Evolutionary conservation across 768 basidiomycete genomes (phyloP), one percentile per base, ranked within the genome.

Genomic region (Trametes cingulata): DNA sequence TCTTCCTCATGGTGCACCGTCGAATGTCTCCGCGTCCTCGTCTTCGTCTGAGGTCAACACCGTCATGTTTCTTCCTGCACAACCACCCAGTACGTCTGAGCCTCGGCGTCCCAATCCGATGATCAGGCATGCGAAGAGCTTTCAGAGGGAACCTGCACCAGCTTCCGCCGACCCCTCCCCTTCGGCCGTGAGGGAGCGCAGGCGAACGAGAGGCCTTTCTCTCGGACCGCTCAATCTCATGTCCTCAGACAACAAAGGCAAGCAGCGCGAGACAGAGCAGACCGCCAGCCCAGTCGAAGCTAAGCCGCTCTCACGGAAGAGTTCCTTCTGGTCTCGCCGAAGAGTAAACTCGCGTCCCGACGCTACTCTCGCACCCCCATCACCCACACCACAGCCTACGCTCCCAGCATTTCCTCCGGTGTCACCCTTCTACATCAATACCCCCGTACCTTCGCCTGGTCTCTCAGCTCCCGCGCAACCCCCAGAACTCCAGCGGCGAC

Each of bases 271-370:
- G 45, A 71, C 71, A 19, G 74, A 72, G 40, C 65, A 61, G 19
- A 61, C 71, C 63, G 40, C 65, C 27, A 61, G 52, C 25, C 58
- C 73, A 6, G 71, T 69, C 6, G 61, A 73, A 19, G 70, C 78
- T 7, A 81, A 78, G 40, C 66, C 77, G 4, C 62, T 87, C 33
- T 72, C 79, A 12, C 82, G 86, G 51, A 84, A 83, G 69, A 67
- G 84, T 10, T 90, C 89, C 6, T 89, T 90, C 66, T 90, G 88
- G 87, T 71, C 71, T 1, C 80, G 82, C 59, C 85, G 78, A 72
- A 78, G 82, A 58, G 61, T 71, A 15, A 63, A 70, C 22, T 68
- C 71, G 9, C 68, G 62, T 1, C 57, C 67, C 2, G 59, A 68
- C 10, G 12, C 70, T 29, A 19, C 68, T 69, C 68, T 73, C 48